Base-by-base conservation (phyloP, 306 rosid genomes). In the Cicer chorassanicum region DNA sequence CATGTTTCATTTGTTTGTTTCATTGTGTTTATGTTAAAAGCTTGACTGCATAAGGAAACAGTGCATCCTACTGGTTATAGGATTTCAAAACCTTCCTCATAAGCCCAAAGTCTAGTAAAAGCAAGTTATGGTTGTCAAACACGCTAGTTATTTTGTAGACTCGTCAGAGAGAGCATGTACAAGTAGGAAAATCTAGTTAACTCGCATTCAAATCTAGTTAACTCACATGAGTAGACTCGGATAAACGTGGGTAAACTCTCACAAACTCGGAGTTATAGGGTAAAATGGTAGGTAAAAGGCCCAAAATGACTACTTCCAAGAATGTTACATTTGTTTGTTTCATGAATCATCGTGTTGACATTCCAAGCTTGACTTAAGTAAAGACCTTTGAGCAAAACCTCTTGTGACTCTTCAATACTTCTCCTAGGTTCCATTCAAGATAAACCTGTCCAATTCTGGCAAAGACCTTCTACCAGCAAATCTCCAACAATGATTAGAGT, bases 71-170 rank as follows among this genome's bases (percentile, higher is more conserved):
- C 6, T 16, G 67, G 63, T 53, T 16, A 71, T 51, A 54, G 44
- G 24, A 13, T 13, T 51, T 34, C 7, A 59, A 59, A 48, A 56
- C 75, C 51, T 73, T 13, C 68, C 65, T 19, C 40, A 46, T 18
- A 54, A 46, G 54, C 81, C 71, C 48, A 48, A 39, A 53, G 9
- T 36, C 40, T 50, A 38, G 63, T 65, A 51, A 73, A 64, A 51
- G 70, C 70, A 66, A 7, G 36, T 55, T 55, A 48, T 13, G 54
- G 54, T 11, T 48, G 54, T 48, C 54, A 48, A 48, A 48, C 54
- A 12, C 6, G 13, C 54, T 13, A 48, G 54, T 48, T 48, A 48
- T 11, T 7, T 48, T 48, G 54, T 48, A 48, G 8, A 48, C 3
- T 48, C 14, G 16, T 48, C 7, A 4, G 16, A 48, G 54, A 12